Evolutionary conservation across 345 rosid genomes (phyloP).

Genomic region (Toxicodendron radicans): DNA sequence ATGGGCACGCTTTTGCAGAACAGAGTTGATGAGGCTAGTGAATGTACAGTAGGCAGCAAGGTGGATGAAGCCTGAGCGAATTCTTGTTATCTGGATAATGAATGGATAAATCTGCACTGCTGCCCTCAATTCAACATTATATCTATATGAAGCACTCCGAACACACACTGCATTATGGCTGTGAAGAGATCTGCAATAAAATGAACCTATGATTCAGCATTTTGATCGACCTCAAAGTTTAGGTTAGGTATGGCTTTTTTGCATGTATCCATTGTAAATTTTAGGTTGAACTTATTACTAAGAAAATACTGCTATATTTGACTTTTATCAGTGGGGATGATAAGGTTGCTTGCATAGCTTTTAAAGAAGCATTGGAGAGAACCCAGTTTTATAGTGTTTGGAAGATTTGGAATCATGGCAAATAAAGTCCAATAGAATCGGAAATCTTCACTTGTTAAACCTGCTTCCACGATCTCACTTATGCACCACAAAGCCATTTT

Average conservation of each 20-base stretch:
- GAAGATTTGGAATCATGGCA: background rate
- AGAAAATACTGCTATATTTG: background rate
- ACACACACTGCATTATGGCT: background rate
- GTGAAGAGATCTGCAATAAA: background rate
- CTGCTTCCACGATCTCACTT: too few relatives aligned
- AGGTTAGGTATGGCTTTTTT: background rate
- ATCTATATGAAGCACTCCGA: background rate
- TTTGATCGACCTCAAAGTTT: background rate
- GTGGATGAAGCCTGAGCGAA: slow-evolving; percentile 1
- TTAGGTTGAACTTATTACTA: background rate
- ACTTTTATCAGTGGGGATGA: background rate
- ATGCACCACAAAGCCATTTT: too few relatives aligned
- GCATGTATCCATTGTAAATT: background rate
- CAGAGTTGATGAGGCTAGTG: background rate
- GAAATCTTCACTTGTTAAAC: background rate
- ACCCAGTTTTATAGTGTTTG: background rate
- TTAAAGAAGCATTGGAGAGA: background rate
- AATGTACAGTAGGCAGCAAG: background rate
- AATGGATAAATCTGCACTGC: background rate
- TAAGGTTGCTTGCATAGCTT: background rate
- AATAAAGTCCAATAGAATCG: background rate
- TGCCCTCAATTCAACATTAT: background rate
- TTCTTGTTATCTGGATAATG: background rate
- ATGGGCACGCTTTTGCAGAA: background rate
- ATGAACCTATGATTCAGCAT: background rate